A percentile compares a stretch with the other conserved stretches of the same genome.
Conservation (phyloP, 2,329 filamentous ascomycete species). For the Paramyrothecium sp. region DNA sequence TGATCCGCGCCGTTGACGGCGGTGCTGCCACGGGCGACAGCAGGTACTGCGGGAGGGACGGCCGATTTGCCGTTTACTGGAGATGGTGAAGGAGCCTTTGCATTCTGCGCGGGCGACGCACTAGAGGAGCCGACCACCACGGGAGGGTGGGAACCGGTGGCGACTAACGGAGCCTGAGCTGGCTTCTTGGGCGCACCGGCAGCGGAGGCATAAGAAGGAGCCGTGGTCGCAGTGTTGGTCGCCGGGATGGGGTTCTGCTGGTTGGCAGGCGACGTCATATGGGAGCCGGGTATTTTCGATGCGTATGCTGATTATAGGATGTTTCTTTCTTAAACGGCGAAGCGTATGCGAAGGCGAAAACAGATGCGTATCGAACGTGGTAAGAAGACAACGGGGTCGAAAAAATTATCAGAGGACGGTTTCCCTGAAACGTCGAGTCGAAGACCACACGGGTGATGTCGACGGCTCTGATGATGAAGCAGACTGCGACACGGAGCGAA, state of each 20-base stretch:
- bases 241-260: slow-evolving; percentile 55
- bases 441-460: background rate
- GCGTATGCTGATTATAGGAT: slow-evolving; percentile 14
- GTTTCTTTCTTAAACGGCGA: slow-evolving; percentile 19
- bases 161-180: slow-evolving; percentile 58
- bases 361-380: background rate
- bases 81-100: slow-evolving; percentile 66
- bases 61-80: slow-evolving; percentile 82
- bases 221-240: slow-evolving; percentile 56
- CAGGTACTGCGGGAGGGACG: slow-evolving; percentile 68
- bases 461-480: background rate
- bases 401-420: background rate
- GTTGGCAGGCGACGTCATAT: slow-evolving; percentile 62
- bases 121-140: slow-evolving; percentile 53
- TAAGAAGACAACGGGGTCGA: background rate
- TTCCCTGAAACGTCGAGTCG: background rate
- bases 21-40: slow-evolving; percentile 61
- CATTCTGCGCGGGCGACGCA: slow-evolving; percentile 50
- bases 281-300: slow-evolving; percentile 28
- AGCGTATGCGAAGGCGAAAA: no score
- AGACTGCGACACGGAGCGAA: background rate
- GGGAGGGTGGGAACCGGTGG: slow-evolving; percentile 53
- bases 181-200: slow-evolving; percentile 63
- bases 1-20: slow-evolving; percentile 76
- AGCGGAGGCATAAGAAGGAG: slow-evolving; percentile 66